Base-by-base conservation (phyloP, 768 basidiomycete species). In the Astraeus odoratus region DNA sequence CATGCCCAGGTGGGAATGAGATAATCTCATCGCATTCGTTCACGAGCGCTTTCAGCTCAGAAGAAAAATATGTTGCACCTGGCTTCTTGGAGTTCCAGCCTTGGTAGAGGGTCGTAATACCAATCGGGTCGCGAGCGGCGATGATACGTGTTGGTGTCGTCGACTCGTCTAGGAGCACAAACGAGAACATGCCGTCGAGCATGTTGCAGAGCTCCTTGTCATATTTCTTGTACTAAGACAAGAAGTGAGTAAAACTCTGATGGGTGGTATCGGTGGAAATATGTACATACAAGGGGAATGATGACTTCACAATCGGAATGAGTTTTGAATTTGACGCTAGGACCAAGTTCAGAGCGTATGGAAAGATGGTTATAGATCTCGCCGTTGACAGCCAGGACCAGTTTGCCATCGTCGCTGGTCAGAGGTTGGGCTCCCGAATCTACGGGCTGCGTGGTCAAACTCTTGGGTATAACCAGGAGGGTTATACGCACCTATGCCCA, bases 181-280 rank as follows among this genome's bases (percentile, higher is more conserved):
- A 99, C 2, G 95, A 93, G 71, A 99, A 99, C 90, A 99, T 95
- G 52, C 96, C 96, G 60, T 99, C 96, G 48, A 99, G 83, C 59
- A 79, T 72, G 59, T 68, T 67, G 68, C 87, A 89, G 22, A 95
- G 69, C 3, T 76, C 76, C 53, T 79, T 88, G 58, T 71, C 93
- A 57, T 88, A 65, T 67, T 90, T 85, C 55, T 75, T 73, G 71
- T 96, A 97, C 95, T 97, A 52, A n/a, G 8, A 43, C 30, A 43
- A 20, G 15, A 30, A 19, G 18, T 45, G 37, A 9, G 27, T 23
- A 19, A 16, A 34, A 42, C 29, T 44, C n/a, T 24, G 7, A 6
- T 18, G 8, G 3, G 19, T 20, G n/a, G n/a, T n/a, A n/a, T n/a
- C n/a, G 12, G 9, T 23, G 9, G 16, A 10, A 44, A 8, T 12